Conservation (phyloP, 2,329 filamentous ascomycete genomes). For the Davidsoniella eucalypti region DNA sequence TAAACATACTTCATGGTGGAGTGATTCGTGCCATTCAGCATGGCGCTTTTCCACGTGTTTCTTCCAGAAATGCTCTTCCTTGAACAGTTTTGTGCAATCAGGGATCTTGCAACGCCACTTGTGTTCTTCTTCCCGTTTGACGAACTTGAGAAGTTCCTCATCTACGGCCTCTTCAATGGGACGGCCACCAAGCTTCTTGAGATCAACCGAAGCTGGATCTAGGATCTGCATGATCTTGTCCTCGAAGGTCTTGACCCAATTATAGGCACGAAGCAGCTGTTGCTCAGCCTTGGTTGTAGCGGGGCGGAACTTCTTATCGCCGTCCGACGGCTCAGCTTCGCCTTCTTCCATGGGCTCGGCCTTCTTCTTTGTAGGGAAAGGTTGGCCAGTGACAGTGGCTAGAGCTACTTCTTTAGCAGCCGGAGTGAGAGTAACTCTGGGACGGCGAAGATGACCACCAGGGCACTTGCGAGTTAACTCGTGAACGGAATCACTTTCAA, state of each 20-base stretch:
- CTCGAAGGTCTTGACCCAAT: constrained; percentile 98
- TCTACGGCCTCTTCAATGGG: constrained; percentile 70
- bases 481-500: constrained; percentile 93
- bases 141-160: constrained; percentile 70
- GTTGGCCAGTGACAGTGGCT: constrained; percentile 66
- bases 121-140: constrained; percentile 94
- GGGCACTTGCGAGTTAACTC: constrained; percentile 92
- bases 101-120: constrained; percentile 96
- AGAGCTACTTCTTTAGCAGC: constrained; percentile 70
- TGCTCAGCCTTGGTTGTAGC: constrained; percentile 66
- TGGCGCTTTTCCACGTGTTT: constrained; percentile 98
- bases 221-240: constrained; percentile 89
- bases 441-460: constrained; percentile 87
- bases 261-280: constrained; percentile 85
- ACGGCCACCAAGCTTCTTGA: constrained; percentile 82
- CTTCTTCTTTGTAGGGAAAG: constrained; percentile 72
- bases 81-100: constrained; percentile 92
- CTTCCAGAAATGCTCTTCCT: constrained; percentile 90
- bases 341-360: constrained; percentile 47
- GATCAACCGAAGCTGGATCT: constrained; percentile 72
- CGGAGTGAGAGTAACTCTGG: constrained; percentile 67
- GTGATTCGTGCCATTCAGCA: constrained; percentile 62
- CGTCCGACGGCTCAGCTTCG: constrained; percentile 26
- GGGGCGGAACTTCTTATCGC: constrained; percentile 58
- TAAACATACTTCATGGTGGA: constrained; percentile 64